Evolutionary conservation across 345 rosid genomes (phyloP).

Genomic region (Carallia brachiata): DNA sequence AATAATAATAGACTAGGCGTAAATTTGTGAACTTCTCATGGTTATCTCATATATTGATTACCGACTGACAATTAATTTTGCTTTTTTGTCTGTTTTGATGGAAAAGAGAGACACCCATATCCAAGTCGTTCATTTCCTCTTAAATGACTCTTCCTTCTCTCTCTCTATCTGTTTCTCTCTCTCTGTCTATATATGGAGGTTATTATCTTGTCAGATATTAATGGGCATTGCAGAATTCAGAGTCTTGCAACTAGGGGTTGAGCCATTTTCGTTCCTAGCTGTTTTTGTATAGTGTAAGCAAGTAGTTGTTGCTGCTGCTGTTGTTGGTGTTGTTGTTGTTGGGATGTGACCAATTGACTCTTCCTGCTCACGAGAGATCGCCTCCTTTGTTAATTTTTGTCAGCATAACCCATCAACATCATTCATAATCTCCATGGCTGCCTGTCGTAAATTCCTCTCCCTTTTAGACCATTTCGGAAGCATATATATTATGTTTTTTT

Average conservation of each 20-base stretch:
- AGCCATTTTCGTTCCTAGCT: conserved; percentile 40
- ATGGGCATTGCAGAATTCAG: conserved; percentile 42
- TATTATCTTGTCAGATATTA: conserved; percentile 41
- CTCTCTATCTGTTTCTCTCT: not conserved
- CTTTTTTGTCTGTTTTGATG: conserved; percentile 12
- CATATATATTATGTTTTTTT: not conserved
- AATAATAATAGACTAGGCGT: not conserved
- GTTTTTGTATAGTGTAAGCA: conserved; percentile 34
- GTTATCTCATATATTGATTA: conserved; percentile 2
- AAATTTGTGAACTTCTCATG: not conserved
- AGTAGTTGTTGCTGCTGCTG: conserved; percentile 20
- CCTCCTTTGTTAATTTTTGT: conserved; percentile 27
- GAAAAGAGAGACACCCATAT: not conserved
- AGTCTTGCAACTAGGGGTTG: conserved; percentile 34
- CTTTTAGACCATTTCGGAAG: conserved; percentile 19
- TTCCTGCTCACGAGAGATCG: conserved; percentile 14
- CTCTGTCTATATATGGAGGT: conserved; percentile 5
- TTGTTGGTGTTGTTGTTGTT: not conserved
- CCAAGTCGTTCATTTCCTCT: not conserved
- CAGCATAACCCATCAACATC: conserved; percentile 58
- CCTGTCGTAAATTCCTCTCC: conserved; percentile 32
- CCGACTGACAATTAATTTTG: conserved; percentile 2
- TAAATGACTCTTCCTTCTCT: not conserved
- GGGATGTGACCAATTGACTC: conserved; percentile 49
- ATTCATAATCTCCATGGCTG: conserved; percentile 43